These are phyloP conservation scores for Hypsizygus ulmarius DNA, from an alignment of 1,284 basidiomycete genomes.

Conservation along the genomic window DNA sequence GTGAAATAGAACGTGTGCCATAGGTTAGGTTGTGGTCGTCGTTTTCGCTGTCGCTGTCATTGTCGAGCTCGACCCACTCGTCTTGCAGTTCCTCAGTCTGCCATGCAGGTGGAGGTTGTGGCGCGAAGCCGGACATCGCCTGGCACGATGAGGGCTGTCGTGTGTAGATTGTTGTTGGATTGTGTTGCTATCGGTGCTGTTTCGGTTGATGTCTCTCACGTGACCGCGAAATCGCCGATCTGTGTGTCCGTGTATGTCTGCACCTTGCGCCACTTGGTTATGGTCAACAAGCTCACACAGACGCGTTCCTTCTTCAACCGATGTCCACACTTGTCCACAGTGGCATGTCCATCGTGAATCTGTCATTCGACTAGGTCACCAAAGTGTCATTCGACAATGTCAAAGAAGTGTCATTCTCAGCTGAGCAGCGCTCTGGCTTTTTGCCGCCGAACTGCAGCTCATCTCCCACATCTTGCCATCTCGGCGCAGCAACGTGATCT, in stretches of 20 bases:
- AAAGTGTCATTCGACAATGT: background rate
- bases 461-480: slow-evolving; percentile 12
- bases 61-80: slow-evolving; percentile 70
- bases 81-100: slow-evolving; percentile 77
- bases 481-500: background rate
- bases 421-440: background rate
- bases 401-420: background rate
- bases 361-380: no score
- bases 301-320: background rate
- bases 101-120: slow-evolving; percentile 54
- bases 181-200: slow-evolving; percentile 6
- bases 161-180: slow-evolving; percentile 7
- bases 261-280: slow-evolving; percentile 7
- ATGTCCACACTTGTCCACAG: background rate
- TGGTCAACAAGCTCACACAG: background rate
- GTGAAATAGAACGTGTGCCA: slow-evolving; percentile 55
- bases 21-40: slow-evolving; percentile 38
- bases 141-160: slow-evolving; percentile 16
- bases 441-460: background rate
- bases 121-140: slow-evolving; percentile 25
- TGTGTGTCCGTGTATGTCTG: slow-evolving; percentile 7
- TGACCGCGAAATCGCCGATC: slow-evolving; percentile 17
- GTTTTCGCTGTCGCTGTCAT: slow-evolving; percentile 33
- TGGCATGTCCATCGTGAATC: background rate
- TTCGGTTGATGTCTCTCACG: slow-evolving; percentile 17